Evolutionary conservation across 2,329 filamentous ascomycete genomes (phyloP).

Genomic region (Byssochlamys sp.): DNA sequence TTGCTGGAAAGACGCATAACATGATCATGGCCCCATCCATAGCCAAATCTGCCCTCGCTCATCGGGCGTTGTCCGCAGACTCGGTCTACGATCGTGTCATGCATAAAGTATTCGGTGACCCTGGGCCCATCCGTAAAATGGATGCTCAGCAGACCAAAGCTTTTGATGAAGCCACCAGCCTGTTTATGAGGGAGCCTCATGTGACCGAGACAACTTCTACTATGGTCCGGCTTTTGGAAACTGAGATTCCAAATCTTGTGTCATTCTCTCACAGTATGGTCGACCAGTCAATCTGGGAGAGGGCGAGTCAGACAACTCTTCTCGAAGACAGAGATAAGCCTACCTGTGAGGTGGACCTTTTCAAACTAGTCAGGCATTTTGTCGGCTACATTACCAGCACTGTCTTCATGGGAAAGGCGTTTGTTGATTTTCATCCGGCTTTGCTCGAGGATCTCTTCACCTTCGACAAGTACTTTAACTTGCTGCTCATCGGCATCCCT

Average conservation of each 20-base stretch:
- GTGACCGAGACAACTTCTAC: slow-evolving; percentile 32
- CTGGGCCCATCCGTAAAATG: slow-evolving; percentile 26
- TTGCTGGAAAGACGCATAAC: slow-evolving; percentile 42
- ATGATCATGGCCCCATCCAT: slow-evolving; percentile 43
- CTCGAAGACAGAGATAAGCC: slow-evolving; percentile 29
- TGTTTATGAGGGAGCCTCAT: slow-evolving; percentile 40
- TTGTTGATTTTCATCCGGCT: slow-evolving; percentile 43
- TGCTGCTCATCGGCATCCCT: slow-evolving; percentile 47
- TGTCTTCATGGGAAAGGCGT: slow-evolving; percentile 44
- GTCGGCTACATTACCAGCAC: slow-evolving; percentile 41
- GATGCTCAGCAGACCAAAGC: slow-evolving; percentile 24
- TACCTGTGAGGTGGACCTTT: slow-evolving; percentile 42
- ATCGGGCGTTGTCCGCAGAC: slow-evolving; percentile 17
- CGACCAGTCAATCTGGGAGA: slow-evolving; percentile 56
- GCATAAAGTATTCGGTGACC: slow-evolving; percentile 36
- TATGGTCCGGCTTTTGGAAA: slow-evolving; percentile 32
- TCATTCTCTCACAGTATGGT: slow-evolving; percentile 51
- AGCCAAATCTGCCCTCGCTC: slow-evolving; percentile 30
- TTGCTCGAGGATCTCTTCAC: slow-evolving; percentile 47
- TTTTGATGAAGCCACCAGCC: slow-evolving; percentile 28
- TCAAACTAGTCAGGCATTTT: slow-evolving; percentile 48
- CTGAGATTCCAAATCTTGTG: slow-evolving; percentile 46
- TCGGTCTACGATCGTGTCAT: slow-evolving; percentile 26
- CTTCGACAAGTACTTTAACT: slow-evolving; percentile 46
- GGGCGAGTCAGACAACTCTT: slow-evolving; percentile 37